These are phyloP conservation scores for Ambrosia trifida DNA, from an alignment of 129 eudicot genomes.

Conservation along the genomic window DNA sequence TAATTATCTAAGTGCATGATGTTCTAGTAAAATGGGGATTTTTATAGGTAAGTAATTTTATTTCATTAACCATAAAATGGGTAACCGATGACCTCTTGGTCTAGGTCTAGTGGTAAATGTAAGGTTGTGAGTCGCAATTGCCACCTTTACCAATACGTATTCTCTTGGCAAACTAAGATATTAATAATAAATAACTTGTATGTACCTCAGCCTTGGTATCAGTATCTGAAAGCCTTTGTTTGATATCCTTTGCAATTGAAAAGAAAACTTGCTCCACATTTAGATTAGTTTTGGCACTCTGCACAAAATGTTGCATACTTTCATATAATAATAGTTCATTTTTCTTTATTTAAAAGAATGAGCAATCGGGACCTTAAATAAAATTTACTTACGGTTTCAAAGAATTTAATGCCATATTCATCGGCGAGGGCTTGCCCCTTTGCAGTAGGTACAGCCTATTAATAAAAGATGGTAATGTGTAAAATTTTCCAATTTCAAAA, in stretches of 20 bases:
- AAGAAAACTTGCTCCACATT: conserved; percentile 53
- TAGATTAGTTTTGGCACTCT: conserved; percentile 60
- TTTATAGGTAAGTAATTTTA: not conserved
- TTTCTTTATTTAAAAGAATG: not conserved
- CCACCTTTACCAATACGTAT: not conserved
- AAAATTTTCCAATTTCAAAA: not conserved
- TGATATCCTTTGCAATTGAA: conserved; percentile 52
- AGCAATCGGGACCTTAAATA: not conserved
- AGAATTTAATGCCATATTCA: not conserved
- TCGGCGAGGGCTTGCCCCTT: conserved; percentile 9
- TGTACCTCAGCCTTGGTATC: conserved; percentile 55
- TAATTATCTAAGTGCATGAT: not conserved
- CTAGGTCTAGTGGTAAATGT: no score
- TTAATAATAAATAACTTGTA: not conserved
- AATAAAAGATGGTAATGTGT: not conserved
- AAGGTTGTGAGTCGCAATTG: not conserved
- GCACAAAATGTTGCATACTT: conserved; percentile 15
- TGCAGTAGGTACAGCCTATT: conserved; percentile 7
- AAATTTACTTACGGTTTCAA: not conserved
- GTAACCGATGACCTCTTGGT: no score
- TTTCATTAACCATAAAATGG: not conserved
- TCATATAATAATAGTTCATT: not conserved
- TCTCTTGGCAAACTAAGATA: not conserved
- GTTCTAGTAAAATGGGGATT: not conserved
- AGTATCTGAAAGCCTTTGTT: conserved; percentile 64